These are phyloP conservation scores for Microthyrium microscopicum DNA, from an alignment of 2,329 filamentous ascomycete species.

Conservation along the genomic window DNA sequence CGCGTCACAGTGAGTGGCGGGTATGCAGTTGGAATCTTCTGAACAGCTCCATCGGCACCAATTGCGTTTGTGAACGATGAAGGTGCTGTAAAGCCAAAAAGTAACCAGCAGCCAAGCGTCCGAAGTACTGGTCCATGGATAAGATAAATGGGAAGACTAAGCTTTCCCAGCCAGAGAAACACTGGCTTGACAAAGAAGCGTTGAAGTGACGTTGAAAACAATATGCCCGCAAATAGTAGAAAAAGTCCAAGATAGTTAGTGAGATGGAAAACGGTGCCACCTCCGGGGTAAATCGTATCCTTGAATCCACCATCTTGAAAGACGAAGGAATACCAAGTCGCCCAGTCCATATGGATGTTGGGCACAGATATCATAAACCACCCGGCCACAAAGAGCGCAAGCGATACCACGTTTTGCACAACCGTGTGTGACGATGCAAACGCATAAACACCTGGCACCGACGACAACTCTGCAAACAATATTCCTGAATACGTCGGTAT, in stretches of 20 bases:
- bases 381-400: slow-evolving; percentile 24
- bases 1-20: neutral
- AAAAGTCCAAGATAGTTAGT: slow-evolving; percentile 33
- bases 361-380: slow-evolving; percentile 34
- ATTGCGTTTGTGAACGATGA: slow-evolving; percentile 22
- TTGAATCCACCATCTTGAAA: slow-evolving; percentile 20
- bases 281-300: slow-evolving; percentile 32
- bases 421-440: slow-evolving; percentile 22
- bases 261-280: slow-evolving; percentile 26
- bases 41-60: slow-evolving; percentile 16
- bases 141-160: slow-evolving; percentile 39
- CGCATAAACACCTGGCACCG: slow-evolving; percentile 16
- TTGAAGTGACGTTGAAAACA: slow-evolving; percentile 32
- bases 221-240: slow-evolving; percentile 33
- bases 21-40: neutral
- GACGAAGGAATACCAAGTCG: slow-evolving; percentile 31
- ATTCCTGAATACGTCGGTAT: slow-evolving; percentile 5
- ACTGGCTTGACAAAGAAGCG: slow-evolving; percentile 31
- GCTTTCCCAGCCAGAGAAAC: slow-evolving; percentile 37
- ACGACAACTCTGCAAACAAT: slow-evolving; percentile 5
- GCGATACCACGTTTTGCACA: slow-evolving; percentile 21
- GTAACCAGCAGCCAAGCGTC: slow-evolving; percentile 33
- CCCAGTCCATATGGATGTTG: slow-evolving; percentile 33
- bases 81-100: slow-evolving; percentile 33
- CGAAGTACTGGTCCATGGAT: slow-evolving; percentile 37